A percentile compares a stretch with the other conserved stretches of the same genome.
Conservation (phyloP, 176 grass and related monocot genomes). For the Carex myosuroides region DNA sequence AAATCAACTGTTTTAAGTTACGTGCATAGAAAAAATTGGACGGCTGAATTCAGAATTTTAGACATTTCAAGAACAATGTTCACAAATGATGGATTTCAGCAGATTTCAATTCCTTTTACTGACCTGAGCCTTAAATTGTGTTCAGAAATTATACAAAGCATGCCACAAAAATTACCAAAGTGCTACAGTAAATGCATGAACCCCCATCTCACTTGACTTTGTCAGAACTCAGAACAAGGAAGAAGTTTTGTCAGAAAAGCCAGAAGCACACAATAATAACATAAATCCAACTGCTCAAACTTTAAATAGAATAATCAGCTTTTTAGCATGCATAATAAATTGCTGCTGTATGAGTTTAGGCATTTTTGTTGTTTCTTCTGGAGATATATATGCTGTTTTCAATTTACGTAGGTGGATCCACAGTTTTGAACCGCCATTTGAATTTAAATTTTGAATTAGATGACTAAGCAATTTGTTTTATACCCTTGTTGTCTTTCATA, state of each 20-base stretch:
- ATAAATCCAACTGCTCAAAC: not conserved
- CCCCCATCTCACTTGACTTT: not conserved
- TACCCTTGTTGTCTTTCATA: conserved; percentile 11
- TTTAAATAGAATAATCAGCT: not conserved
- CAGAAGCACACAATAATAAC: not conserved
- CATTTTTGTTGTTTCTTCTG: not conserved
- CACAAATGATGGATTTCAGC: no score
- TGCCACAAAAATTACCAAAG: not conserved
- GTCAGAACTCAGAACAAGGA: conserved; percentile 1
- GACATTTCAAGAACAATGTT: no score
- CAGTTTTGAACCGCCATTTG: not conserved
- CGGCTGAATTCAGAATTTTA: no score
- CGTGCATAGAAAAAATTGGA: no score
- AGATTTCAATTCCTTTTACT: not conserved
- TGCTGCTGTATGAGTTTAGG: not conserved
- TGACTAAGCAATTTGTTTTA: conserved; percentile 4
- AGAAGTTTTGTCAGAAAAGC: conserved; percentile 1
- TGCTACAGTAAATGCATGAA: not conserved
- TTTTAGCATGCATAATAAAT: not conserved
- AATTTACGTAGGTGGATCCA: not conserved
- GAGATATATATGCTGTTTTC: not conserved
- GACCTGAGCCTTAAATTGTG: not conserved
- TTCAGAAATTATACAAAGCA: not conserved
- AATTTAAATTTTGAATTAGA: conserved; percentile 23
- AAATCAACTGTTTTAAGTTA: no score